Conservation (phyloP, 768 basidiomycete genomes). For the Nidula microcarpa region DNA sequence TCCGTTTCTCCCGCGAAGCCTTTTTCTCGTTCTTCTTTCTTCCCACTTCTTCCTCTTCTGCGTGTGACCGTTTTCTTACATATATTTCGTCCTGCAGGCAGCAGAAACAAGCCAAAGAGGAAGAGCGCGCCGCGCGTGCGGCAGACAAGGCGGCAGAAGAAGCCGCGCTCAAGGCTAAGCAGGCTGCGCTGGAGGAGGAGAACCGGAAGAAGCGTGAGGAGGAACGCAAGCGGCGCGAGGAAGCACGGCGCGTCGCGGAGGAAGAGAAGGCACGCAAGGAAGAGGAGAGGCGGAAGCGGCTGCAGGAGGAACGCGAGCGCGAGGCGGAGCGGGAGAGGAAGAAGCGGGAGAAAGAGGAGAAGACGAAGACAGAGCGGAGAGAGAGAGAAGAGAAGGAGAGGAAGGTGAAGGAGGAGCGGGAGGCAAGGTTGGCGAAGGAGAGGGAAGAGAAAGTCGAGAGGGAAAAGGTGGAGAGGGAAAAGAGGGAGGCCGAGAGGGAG, state of each 20-base stretch:
- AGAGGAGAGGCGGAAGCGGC: constrained; percentile 75
- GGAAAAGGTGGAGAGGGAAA: constrained; percentile 39
- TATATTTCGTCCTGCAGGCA: constrained; percentile 48
- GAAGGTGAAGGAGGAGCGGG: constrained; percentile 65
- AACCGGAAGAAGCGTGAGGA: constrained; percentile 81
- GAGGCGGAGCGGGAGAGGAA: constrained; percentile 75
- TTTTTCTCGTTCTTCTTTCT: too few species aligned
- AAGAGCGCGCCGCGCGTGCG: constrained; percentile 79
- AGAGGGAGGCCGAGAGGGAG: constrained; percentile 34
- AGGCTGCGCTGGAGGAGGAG: constrained; percentile 77
- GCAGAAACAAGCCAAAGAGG: constrained; percentile 92
- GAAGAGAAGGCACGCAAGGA: constrained; percentile 83
- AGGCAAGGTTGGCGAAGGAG: constrained; percentile 62
- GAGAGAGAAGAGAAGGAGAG: constrained; percentile 53
- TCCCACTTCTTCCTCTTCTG: not conserved
- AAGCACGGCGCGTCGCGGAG: constrained; percentile 69
- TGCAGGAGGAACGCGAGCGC: constrained; percentile 77
- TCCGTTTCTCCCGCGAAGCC: too few species aligned
- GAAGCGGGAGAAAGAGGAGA: constrained; percentile 73
- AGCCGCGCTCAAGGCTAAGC: constrained; percentile 71
- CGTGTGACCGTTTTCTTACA: not conserved
- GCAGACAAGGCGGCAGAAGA: constrained; percentile 89
- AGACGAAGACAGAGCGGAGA: constrained; percentile 64
- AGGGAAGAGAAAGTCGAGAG: constrained; percentile 53
- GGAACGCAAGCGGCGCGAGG: constrained; percentile 77